phyloP scores from a whole-genome alignment of 2,329 filamentous ascomycete species.

The Alternaria sp. region DNA sequence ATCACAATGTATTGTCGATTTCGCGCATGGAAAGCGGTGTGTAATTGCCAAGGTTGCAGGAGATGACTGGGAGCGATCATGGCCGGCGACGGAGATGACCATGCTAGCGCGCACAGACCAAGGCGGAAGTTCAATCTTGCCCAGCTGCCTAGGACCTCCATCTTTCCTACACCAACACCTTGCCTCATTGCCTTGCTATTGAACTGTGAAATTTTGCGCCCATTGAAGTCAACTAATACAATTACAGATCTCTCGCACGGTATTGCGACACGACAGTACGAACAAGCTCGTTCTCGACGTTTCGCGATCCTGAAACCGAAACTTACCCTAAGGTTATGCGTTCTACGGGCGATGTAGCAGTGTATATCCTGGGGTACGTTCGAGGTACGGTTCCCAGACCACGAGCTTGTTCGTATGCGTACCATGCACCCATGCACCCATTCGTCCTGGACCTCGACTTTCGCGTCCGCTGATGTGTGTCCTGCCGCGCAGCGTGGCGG shows the following conservation, averaged over 20 bases:
- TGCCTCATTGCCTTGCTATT: background rate
- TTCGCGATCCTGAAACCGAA: background rate
- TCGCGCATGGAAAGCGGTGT: slow-evolving; percentile 7
- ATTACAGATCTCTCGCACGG: background rate
- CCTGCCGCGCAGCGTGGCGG: background rate
- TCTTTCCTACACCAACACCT: background rate
- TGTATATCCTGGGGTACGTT: background rate
- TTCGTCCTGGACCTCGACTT: background rate
- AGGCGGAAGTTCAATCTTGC: background rate
- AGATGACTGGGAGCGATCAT: slow-evolving; percentile 3
- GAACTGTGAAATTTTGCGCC: background rate
- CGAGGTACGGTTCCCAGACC: background rate
- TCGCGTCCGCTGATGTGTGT: background rate
- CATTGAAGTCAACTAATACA: background rate
- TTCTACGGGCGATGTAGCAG: background rate
- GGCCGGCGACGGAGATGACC: slow-evolving; percentile 1
- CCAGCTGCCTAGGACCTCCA: background rate
- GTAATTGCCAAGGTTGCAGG: background rate
- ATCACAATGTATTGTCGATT: slow-evolving; percentile 5
- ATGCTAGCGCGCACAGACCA: slow-evolving; percentile 14
- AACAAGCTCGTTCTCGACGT: background rate
- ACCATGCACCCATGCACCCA: background rate
- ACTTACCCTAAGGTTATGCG: background rate
- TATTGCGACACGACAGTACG: background rate
- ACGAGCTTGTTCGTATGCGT: background rate